Evolutionary conservation across 2,329 filamentous ascomycete species (phyloP), one percentile per base, ranked within the genome.

Genomic region (Diaporthe batatas): DNA sequence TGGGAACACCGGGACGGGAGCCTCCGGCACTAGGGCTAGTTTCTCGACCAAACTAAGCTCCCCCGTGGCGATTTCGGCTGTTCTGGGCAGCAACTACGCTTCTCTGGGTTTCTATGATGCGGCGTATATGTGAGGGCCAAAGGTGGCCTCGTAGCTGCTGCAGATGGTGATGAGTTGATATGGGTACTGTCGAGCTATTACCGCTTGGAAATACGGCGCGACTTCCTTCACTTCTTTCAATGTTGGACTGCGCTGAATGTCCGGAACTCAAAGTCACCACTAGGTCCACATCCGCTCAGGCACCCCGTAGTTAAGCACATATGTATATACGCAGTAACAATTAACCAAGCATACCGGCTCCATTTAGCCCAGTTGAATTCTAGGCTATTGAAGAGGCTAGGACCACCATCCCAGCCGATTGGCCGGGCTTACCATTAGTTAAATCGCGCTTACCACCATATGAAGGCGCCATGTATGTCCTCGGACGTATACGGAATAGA

Each of bases 1-100:
- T 77, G 80, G 76, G 25, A 92, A 92, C 80, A 85, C 84, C 1
- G 91, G 91, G 1, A 78, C 82, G 42, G 91, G 91, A 2, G 83
- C 90, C 2, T 79, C 81, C 23, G 89, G 89, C 0, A 84, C 83
- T 0, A 82, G 90, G 65, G 89, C 88, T 12, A 82, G 80, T 49
- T 85, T 83, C 71, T 75, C 82, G 10, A 81, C 76, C 64, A 81
- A 79, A 74, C 78, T 86, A 23, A 75, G 74, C 32, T 72, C 78
- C 0, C 71, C 84, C 0, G 81, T 86, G 0, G 74, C 79, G 5
- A 82, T 84, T 53, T 71, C 69, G 25, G 76, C 73, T 10, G 77
- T 82, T 2, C 73, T 82, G 12, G 79, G 79, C 1, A 76, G 76
- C 59, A 74, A 71, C 16, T 80, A 81, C 73, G 68, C 76, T 6